These are phyloP conservation scores for Eucalyptus decipiens DNA, from an alignment of 345 rosid species.

Conservation along the genomic window DNA sequence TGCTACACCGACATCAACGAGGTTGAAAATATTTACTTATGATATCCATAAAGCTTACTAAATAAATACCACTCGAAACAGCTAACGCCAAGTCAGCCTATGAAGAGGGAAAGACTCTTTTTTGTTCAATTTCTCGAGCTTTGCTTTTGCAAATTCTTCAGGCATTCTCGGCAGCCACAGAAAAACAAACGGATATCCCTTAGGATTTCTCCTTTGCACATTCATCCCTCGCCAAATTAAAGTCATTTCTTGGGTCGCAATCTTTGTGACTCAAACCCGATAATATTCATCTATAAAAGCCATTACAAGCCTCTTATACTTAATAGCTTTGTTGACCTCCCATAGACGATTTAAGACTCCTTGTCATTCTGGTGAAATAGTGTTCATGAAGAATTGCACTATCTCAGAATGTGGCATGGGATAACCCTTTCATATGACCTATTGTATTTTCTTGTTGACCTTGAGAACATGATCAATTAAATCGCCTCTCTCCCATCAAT, in stretches of 20 bases:
- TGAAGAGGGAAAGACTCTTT: fast-evolving
- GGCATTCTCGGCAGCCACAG: fast-evolving
- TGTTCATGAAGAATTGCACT: fast-evolving
- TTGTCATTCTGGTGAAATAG: fast-evolving
- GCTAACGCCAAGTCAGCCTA: fast-evolving
- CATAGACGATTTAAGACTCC: fast-evolving
- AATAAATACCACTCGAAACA: too few species aligned
- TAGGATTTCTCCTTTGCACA: too few species aligned
- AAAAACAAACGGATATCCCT: fast-evolving
- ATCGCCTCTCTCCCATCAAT: fast-evolving
- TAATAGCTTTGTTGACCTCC: fast-evolving
- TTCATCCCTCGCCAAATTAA: fast-evolving
- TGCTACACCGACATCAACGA: fast-evolving
- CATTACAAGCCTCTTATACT: too few species aligned
- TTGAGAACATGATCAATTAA: too few species aligned
- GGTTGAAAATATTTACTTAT: too few species aligned
- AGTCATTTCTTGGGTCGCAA: too few species aligned
- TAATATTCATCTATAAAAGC: too few species aligned
- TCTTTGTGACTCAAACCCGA: fast-evolving
- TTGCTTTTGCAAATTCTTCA: too few species aligned
- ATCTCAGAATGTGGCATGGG: fast-evolving
- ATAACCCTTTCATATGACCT: too few species aligned
- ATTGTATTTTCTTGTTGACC: too few species aligned
- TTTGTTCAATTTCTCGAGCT: too few species aligned
- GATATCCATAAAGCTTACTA: too few species aligned